Percentiles rank a stretch among this genome's conserved stretches.
Evolutionary conservation across 345 rosid genomes (phyloP).

Genomic region (Brassica carinata): DNA sequence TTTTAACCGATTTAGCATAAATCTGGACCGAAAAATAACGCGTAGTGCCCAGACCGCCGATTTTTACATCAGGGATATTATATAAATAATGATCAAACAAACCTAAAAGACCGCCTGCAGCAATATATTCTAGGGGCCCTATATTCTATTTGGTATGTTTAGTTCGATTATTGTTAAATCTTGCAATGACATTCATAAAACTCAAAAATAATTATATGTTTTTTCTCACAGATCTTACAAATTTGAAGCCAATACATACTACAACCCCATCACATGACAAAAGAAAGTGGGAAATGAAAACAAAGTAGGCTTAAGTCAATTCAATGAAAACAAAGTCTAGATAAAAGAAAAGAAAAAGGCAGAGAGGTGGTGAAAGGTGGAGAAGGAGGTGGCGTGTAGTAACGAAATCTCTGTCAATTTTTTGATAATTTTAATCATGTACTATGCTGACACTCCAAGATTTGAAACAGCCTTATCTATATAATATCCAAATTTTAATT

Average conservation of each 20-base stretch:
- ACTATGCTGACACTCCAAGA: slow-evolving; percentile 76
- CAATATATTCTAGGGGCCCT: neutral
- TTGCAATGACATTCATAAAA: neutral
- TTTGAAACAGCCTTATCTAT: slow-evolving; percentile 80
- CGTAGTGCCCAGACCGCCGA: too few species aligned
- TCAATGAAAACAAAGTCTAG: neutral
- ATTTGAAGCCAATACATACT: neutral
- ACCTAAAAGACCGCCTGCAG: neutral
- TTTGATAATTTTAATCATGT: slow-evolving; percentile 61
- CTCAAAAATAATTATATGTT: neutral
- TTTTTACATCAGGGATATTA: too few species aligned
- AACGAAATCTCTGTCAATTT: slow-evolving; percentile 48
- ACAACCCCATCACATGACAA: neutral
- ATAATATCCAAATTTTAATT: neutral
- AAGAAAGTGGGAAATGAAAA: slow-evolving; percentile 1
- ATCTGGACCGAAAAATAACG: too few species aligned
- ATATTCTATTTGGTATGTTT: neutral
- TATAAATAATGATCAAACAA: neutral
- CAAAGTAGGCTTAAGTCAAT: neutral
- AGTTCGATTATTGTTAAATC: neutral
- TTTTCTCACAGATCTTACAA: neutral
- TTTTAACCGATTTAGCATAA: too few species aligned
- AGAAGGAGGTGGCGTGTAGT: slow-evolving; percentile 62
- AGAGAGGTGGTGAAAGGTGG: slow-evolving; percentile 10
- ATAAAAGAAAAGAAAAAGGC: neutral